Evolutionary conservation across 371 early-diverging fungal genomes (phyloP), one percentile per base, ranked within the genome.

Genomic region (Syncephalastrum sp.): DNA sequence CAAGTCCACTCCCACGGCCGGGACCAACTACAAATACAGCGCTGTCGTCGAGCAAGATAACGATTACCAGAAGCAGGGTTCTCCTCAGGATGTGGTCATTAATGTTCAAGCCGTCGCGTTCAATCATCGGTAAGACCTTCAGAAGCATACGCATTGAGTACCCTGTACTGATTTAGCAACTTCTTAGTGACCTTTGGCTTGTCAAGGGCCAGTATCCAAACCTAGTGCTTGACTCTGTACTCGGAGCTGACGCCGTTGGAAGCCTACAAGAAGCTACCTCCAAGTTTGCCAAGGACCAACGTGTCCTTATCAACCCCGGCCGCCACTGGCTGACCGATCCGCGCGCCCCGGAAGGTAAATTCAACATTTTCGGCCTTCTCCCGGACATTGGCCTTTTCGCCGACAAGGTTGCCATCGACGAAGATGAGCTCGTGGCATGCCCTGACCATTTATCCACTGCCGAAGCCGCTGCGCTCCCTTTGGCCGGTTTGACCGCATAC

Each of bases 401-500:
- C 5, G 85, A 87, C 43, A 78, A 78, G 53, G 71, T 76, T 41
- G 61, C 64, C 5, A 70, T 85, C 14, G 72, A 69, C 16, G 58
- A 65, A 13, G 64, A 71, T 0, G 75, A 82, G 23, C 45, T 83
- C 13, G 67, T 75, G 38, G 64, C 70, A 24, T 79, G 70, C 24
- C 88, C 88, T 1, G 67, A 60, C 2, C 86, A 86, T 61, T 65
- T 89, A 19, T 68, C 82, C 3, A 65, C 62, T 46, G 73, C 67
- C 14, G 82, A 89, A 59, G 87, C 84, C 3, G 85, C 87, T 5
- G 83, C 87, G 25, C 57, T 89, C 43, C 87, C 89, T 4, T 62
- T 87, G n/a, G 89, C 86, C n/a, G 87, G 85, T 16, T 54, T 89
- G 58, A 89, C 89, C 3, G 87, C 87, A 5, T 83, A 67, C 57